phyloP scores from a whole-genome alignment of 495 filamentous ascomycete genomes.

The Alectoria sarmentosa region DNA sequence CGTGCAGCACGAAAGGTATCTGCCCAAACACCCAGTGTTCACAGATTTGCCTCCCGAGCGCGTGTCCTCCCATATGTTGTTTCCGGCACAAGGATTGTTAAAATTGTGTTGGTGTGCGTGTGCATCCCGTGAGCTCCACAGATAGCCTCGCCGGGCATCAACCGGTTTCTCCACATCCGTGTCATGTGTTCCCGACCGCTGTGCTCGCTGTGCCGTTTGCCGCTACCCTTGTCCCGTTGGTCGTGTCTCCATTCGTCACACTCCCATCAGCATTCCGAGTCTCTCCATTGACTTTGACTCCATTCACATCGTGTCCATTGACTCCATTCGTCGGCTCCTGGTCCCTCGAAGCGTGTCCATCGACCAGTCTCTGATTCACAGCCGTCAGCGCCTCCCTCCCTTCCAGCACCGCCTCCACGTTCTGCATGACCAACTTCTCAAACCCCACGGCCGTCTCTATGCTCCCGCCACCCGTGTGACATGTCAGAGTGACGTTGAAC shows the following conservation, averaged over 20 bases:
- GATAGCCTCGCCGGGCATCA: background rate
- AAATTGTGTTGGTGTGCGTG: too few species aligned
- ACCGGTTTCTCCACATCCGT: background rate
- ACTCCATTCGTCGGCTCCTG: background rate
- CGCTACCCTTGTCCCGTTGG: background rate
- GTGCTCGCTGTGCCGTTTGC: background rate
- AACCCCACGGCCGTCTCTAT: conserved; percentile 67
- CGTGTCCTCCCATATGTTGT: background rate
- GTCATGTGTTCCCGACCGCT: background rate
- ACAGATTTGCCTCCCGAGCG: background rate
- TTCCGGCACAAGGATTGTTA: too few species aligned
- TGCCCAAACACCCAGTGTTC: background rate
- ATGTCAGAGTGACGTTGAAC: conserved; percentile 53
- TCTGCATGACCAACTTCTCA: conserved; percentile 66
- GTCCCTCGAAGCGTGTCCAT: background rate
- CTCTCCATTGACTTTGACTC: background rate
- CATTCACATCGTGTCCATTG: background rate
- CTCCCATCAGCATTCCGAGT: too few species aligned
- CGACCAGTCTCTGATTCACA: conserved; percentile 46
- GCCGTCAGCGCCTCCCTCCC: conserved; percentile 52
- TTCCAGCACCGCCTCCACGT: conserved; percentile 54
- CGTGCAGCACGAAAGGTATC: background rate
- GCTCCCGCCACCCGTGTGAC: conserved; percentile 66
- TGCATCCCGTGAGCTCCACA: too few species aligned
- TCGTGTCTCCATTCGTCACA: background rate